Evolutionary conservation across 225 moss, liverwort and hornwort species (phyloP).

Genomic region (Marchantia paleacea): DNA sequence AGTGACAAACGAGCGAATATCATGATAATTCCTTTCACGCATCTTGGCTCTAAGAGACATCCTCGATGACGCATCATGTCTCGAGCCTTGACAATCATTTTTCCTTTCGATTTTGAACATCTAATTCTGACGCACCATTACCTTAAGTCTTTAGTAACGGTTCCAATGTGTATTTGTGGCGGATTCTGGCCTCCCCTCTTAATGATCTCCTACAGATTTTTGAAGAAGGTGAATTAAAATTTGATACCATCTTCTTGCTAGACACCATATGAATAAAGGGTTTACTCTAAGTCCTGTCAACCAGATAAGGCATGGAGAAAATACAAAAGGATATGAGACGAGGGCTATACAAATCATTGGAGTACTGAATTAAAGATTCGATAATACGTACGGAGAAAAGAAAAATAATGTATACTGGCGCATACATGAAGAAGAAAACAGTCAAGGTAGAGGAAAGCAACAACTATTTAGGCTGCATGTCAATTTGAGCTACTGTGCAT

Average conservation of each 20-base stretch:
- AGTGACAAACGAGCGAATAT: neutral
- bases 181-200: neutral
- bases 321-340: too few relatives aligned
- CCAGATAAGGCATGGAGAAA: too few relatives aligned
- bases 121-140: neutral
- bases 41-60: neutral
- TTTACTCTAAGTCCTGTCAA: neutral
- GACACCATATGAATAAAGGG: neutral
- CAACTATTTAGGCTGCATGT: too few relatives aligned
- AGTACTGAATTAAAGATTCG: too few relatives aligned
- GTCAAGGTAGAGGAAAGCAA: too few relatives aligned
- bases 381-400: too few relatives aligned
- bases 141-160: neutral
- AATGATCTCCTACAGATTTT: neutral
- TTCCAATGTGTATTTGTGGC: neutral
- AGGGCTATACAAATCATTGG: too few relatives aligned
- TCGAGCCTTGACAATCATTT: neutral
- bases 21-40: neutral
- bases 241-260: neutral
- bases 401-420: too few relatives aligned
- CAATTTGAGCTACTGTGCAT: too few relatives aligned
- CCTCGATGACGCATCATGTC: neutral
- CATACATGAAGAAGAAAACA: too few relatives aligned
- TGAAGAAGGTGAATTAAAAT: neutral
- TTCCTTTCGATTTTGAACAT: neutral